These are phyloP conservation scores for Coemansia sp. DNA, from an alignment of 192 early-diverging fungal genomes.

Conservation along the genomic window DNA sequence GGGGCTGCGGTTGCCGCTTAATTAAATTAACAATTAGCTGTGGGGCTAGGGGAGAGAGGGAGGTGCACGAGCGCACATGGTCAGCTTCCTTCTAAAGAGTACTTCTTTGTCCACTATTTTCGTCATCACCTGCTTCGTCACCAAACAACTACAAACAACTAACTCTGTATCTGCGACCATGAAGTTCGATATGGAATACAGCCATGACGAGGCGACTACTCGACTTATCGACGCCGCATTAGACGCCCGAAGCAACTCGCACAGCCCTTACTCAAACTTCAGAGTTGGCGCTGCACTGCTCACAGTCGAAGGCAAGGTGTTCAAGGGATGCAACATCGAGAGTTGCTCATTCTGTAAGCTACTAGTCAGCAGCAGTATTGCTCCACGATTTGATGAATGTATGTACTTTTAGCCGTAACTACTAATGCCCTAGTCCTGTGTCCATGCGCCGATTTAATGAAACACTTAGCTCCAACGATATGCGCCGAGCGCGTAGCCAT, in stretches of 20 bases:
- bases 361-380: neutral
- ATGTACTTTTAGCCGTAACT: neutral
- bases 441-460: neutral
- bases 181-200: constrained; percentile 27
- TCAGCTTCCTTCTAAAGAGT: neutral
- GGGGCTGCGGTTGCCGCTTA: neutral
- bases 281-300: constrained; percentile 85
- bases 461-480: constrained; percentile 63
- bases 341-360: constrained; percentile 79
- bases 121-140: neutral
- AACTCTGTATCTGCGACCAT: neutral
- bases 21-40: neutral
- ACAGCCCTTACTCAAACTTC: constrained; percentile 92
- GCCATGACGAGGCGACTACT: constrained; percentile 20
- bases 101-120: neutral
- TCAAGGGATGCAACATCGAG: constrained; percentile 85
- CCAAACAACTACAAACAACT: neutral
- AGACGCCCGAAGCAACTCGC: constrained; percentile 71
- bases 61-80: constrained; percentile 46
- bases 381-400: neutral
- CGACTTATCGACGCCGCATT: constrained; percentile 29
- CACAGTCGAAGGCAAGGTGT: constrained; percentile 64
- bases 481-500: constrained; percentile 92
- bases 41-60: constrained; percentile 27
- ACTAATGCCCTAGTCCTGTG: neutral